These are phyloP conservation scores for Lathyrus sativus DNA, from an alignment of 306 rosid genomes.

Conservation along the genomic window DNA sequence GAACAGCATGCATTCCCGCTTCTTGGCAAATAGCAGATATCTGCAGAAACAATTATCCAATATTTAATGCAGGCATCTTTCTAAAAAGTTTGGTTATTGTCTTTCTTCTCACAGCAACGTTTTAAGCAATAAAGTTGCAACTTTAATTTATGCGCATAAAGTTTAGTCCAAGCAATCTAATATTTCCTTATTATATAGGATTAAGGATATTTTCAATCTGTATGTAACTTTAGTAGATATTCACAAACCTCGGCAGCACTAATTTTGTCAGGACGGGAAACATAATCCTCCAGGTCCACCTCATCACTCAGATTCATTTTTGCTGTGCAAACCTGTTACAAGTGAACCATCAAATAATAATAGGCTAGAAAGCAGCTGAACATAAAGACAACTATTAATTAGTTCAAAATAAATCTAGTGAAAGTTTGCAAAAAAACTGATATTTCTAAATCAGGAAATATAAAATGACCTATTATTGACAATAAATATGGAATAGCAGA, in stretches of 20 bases:
- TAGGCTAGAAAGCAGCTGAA: constrained; percentile 17
- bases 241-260: constrained; percentile 99
- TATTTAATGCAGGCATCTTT: neutral
- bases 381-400: neutral
- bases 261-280: constrained; percentile 98
- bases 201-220: neutral
- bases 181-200: too few relatives aligned
- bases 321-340: constrained; percentile 88
- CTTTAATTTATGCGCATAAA: neutral
- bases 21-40: constrained; percentile 96
- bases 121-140: neutral
- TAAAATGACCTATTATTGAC: neutral
- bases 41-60: constrained; percentile 45
- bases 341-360: constrained; percentile 1
- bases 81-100: neutral
- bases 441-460: constrained; percentile 8
- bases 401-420: neutral
- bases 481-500: neutral
- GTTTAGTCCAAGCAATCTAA: neutral
- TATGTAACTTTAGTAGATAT: neutral
- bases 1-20: constrained; percentile 99
- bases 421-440: constrained; percentile 25
- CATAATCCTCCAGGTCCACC: constrained; percentile 97
- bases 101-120: neutral
- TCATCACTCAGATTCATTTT: constrained; percentile 98